Conservation (phyloP, 2,329 filamentous ascomycete species). For the Chaetomium globosum region DNA sequence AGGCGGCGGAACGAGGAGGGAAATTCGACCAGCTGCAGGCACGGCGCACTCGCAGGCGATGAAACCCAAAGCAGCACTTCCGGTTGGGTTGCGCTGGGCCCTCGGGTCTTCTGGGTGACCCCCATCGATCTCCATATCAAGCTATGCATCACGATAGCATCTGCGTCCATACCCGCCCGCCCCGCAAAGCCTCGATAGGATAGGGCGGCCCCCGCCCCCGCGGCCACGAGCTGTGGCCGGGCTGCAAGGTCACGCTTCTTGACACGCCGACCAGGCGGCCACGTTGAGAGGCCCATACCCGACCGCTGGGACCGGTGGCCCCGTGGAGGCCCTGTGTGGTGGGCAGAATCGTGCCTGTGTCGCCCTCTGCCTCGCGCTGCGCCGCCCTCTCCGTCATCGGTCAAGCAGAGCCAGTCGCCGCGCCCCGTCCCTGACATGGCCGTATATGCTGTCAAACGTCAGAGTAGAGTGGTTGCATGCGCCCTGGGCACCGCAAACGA, state of each 20-base stretch:
- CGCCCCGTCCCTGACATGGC: constrained; percentile 29
- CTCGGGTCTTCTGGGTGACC: constrained; percentile 16
- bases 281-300: constrained; percentile 28
- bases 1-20: not conserved
- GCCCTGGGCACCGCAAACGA: constrained; percentile 3
- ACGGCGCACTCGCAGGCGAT: constrained; percentile 24
- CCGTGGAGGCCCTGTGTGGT: constrained; percentile 10
- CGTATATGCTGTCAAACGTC: constrained; percentile 30
- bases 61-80: constrained; percentile 26
- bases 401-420: constrained; percentile 18
- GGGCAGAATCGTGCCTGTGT: constrained; percentile 1
- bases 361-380: constrained; percentile 10
- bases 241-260: constrained; percentile 26
- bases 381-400: constrained; percentile 4
- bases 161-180: constrained; percentile 17
- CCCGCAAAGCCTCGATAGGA: not conserved
- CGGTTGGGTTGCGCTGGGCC: constrained; percentile 25
- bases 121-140: constrained; percentile 15
- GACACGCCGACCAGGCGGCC: constrained; percentile 25
- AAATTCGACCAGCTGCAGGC: constrained; percentile 23
- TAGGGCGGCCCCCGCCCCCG: constrained; percentile 13
- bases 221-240: constrained; percentile 29
- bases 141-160: constrained; percentile 21
- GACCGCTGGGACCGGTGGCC: constrained; percentile 25
- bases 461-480: constrained; percentile 30